Evolutionary conservation across 257 asterid species (phyloP).

Genomic region (Solanum paucissectum): DNA sequence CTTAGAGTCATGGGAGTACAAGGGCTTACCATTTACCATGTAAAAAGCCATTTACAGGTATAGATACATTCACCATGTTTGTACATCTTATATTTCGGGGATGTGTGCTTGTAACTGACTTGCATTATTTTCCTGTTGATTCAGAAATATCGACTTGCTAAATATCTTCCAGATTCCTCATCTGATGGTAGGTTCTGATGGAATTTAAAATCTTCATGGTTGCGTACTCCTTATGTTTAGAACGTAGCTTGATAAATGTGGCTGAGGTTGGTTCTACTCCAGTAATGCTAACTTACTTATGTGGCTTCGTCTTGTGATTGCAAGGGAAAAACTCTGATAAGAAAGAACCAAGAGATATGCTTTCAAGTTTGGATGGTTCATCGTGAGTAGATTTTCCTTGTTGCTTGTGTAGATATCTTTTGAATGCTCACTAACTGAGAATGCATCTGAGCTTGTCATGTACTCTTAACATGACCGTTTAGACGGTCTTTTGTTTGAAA

Average conservation of each 20-base stretch:
- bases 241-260: background rate
- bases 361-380: conserved; percentile 74
- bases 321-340: conserved; percentile 69
- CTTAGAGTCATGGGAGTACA: conserved; percentile 98
- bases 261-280: background rate
- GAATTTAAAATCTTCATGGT: background rate
- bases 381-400: conserved; percentile 55
- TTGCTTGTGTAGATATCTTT: background rate
- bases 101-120: background rate
- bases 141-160: conserved; percentile 98
- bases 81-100: background rate
- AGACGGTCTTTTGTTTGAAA: background rate
- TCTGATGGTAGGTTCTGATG: conserved; percentile 62
- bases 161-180: conserved; percentile 94
- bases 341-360: conserved; percentile 76
- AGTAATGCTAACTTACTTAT: background rate
- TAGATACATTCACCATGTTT: background rate
- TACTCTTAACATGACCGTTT: background rate
- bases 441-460: background rate
- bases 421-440: background rate
- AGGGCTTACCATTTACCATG: conserved; percentile 96
- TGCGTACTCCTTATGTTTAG: background rate
- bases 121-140: conserved; percentile 5
- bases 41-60: conserved; percentile 99
- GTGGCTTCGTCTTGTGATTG: background rate